These are phyloP conservation scores for Diaporthe amygdali DNA, from an alignment of 2,329 filamentous ascomycete species.

Conservation along the genomic window DNA sequence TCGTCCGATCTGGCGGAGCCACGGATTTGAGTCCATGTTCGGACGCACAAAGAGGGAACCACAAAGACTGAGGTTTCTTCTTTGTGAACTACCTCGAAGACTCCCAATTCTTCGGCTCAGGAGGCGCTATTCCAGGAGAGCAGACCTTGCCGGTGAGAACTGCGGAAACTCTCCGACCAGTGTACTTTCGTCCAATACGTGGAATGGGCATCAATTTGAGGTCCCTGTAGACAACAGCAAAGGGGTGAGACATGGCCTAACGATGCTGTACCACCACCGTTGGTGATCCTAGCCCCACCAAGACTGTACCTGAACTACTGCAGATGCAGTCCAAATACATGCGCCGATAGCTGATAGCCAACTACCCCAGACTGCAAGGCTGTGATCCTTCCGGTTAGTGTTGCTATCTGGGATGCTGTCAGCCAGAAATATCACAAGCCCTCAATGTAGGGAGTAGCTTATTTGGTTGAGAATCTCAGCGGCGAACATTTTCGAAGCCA, in stretches of 20 bases:
- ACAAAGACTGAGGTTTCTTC: slow-evolving; percentile 16
- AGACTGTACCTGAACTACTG: slow-evolving; percentile 16
- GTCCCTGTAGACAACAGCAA: not conserved
- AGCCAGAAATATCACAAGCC: not conserved
- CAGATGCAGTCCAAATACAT: not conserved
- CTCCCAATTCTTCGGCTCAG: not conserved
- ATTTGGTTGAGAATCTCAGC: not conserved
- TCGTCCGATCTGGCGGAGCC: not conserved
- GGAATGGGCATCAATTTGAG: slow-evolving; percentile 1
- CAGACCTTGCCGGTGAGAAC: not conserved
- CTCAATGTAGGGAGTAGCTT: not conserved
- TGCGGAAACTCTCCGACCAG: slow-evolving; percentile 7
- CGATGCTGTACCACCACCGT: slow-evolving; percentile 1
- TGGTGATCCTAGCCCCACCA: not conserved
- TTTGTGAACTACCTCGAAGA: slow-evolving; percentile 13
- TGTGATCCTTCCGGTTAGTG: not conserved
- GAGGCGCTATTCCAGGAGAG: not conserved
- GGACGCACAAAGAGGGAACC: slow-evolving; percentile 16
- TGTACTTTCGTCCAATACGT: slow-evolving; percentile 15
- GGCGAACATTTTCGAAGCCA: not conserved
- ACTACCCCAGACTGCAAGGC: not conserved
- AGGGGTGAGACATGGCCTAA: slow-evolving; percentile 24
- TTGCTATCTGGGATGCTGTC: not conserved
- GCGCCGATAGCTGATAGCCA: not conserved
- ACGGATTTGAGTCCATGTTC: slow-evolving; percentile 7